phyloP scores from a whole-genome alignment of 805 yeast species.

The Myxozyma mucilagina region DNA sequence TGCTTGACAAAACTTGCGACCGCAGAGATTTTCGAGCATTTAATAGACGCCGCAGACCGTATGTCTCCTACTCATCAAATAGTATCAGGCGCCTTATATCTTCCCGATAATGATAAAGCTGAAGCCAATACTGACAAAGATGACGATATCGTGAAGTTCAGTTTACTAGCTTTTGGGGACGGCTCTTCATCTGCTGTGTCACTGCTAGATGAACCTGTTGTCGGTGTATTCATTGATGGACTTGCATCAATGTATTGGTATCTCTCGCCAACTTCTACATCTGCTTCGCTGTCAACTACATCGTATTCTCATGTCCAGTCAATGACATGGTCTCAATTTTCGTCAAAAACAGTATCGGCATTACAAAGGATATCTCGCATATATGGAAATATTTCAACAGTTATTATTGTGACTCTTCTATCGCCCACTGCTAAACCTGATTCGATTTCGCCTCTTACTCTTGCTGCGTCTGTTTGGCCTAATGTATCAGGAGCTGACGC shows the following conservation, averaged over 20 bases:
- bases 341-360: background rate
- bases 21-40: constrained; percentile 1
- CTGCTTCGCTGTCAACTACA: background rate
- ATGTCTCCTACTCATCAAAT: background rate
- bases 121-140: too few species aligned
- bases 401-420: background rate
- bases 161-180: background rate
- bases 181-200: background rate
- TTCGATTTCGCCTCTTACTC: background rate
- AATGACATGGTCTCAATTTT: background rate
- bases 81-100: background rate
- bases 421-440: background rate
- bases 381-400: constrained; percentile 6
- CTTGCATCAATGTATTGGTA: constrained; percentile 16
- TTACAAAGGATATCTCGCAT: background rate
- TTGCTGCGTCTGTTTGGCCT: constrained; percentile 12
- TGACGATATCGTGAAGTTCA: background rate
- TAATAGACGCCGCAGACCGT: background rate
- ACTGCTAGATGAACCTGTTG: background rate
- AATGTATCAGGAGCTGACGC: constrained; percentile 14
- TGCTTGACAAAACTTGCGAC: constrained; percentile 3
- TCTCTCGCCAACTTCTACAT: background rate
- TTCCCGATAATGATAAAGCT: background rate
- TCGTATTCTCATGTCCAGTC: too few species aligned
- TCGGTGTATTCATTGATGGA: constrained; percentile 17